phyloP scores from a whole-genome alignment of 2,329 filamentous ascomycete genomes.

The Aspergillus fumigatus region DNA sequence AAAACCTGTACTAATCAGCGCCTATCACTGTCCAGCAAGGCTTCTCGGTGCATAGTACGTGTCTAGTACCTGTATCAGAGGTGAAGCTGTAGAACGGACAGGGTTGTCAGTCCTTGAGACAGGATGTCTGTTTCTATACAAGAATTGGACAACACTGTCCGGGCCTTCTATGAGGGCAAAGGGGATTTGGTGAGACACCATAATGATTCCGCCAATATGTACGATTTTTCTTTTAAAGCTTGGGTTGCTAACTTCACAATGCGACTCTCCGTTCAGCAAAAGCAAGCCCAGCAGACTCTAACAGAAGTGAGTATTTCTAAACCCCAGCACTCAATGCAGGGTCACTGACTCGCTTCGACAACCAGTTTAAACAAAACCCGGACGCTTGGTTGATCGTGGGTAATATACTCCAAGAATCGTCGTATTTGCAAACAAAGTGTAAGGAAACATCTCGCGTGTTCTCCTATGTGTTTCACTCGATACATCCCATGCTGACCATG shows the following conservation, averaged over 20 bases:
- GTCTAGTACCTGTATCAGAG: not conserved
- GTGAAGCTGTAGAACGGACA: conserved; percentile 21
- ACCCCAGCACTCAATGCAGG: not conserved
- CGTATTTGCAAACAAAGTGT: conserved; percentile 97
- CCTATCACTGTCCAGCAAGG: not conserved
- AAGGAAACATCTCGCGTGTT: conserved; percentile 34
- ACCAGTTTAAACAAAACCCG: conserved; percentile 95
- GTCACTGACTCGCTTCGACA: conserved; percentile 11
- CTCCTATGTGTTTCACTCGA: not conserved
- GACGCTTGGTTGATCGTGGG: conserved; percentile 97
- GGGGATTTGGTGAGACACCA: conserved; percentile 73
- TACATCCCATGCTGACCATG: conserved; percentile 29
- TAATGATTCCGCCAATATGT: not conserved
- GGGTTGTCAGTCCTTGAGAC: conserved; percentile 29
- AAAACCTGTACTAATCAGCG: not conserved
- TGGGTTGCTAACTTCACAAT: not conserved
- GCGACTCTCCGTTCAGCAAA: conserved; percentile 61
- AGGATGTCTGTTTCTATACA: conserved; percentile 69
- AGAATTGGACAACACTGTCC: conserved; percentile 95
- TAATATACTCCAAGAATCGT: conserved; percentile 89
- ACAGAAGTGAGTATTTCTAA: conserved; percentile 67
- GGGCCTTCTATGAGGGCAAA: conserved; percentile 94
- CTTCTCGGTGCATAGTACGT: not conserved
- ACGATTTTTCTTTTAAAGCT: not conserved
- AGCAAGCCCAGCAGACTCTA: conserved; percentile 85